Percentiles rank a stretch among this genome's conserved stretches.
Conservation (phyloP, 208 protist genomes). For the Trypanosoma melophagium region DNA sequence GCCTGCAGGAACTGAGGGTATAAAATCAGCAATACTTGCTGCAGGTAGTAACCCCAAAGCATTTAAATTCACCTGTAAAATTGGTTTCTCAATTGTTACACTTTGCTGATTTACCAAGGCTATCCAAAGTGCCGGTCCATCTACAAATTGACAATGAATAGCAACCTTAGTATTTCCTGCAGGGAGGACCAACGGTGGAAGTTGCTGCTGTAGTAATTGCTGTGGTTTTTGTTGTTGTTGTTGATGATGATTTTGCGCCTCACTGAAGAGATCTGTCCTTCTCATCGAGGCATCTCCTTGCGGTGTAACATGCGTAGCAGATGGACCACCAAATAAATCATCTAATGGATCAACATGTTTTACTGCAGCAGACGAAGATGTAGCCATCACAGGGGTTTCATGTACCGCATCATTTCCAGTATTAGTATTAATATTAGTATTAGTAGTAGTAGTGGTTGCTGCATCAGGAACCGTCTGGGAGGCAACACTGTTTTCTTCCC, state of each 20-base stretch:
- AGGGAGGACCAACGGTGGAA: conserved; percentile 25
- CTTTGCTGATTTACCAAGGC: conserved; percentile 24
- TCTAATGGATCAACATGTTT: conserved; percentile 44
- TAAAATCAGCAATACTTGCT: conserved; percentile 3
- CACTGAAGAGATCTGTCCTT: conserved; percentile 2
- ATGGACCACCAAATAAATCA: conserved; percentile 36
- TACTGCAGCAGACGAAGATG: neutral
- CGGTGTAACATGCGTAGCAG: conserved; percentile 7
- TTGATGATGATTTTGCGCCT: neutral
- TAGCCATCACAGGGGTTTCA: neutral
- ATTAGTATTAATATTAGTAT: neutral
- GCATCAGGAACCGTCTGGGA: conserved; percentile 9
- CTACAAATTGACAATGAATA: conserved; percentile 20
- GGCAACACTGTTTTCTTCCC: conserved; percentile 13
- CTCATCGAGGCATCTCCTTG: neutral
- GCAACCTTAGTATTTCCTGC: conserved; percentile 6
- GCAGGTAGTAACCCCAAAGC: conserved; percentile 18
- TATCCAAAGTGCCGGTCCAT: conserved; percentile 27
- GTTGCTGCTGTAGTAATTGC: neutral
- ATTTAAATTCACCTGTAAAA: conserved; percentile 38
- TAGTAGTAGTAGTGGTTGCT: neutral
- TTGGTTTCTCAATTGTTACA: conserved; percentile 15
- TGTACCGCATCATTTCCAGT: neutral
- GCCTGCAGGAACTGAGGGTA: conserved; percentile 16
- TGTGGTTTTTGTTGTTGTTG: neutral